These are phyloP conservation scores for Hypomontagnella submonticulosa DNA, from an alignment of 495 filamentous ascomycete species.

Conservation along the genomic window DNA sequence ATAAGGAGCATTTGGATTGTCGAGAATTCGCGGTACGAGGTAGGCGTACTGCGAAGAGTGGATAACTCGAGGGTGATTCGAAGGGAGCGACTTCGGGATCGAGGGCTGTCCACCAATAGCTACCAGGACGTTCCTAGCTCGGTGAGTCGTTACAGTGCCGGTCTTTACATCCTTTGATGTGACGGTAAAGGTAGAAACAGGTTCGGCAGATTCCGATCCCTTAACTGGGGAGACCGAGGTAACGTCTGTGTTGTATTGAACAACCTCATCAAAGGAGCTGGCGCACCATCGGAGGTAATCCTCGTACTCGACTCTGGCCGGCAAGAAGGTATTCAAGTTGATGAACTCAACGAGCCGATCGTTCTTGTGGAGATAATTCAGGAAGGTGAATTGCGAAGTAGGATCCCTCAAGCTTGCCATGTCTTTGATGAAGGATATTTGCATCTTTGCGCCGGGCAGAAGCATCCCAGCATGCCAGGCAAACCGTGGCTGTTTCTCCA, in stretches of 20 bases:
- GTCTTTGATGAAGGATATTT: slow-evolving; percentile 98
- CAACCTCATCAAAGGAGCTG: slow-evolving; percentile 78
- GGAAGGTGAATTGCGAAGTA: slow-evolving; percentile 90
- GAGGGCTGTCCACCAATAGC: slow-evolving; percentile 84
- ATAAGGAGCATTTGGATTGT: slow-evolving; percentile 66
- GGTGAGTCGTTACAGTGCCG: slow-evolving; percentile 49
- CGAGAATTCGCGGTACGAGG: slow-evolving; percentile 67
- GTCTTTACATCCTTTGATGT: slow-evolving; percentile 52
- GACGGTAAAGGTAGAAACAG: slow-evolving; percentile 62
- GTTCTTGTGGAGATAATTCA: slow-evolving; percentile 89
- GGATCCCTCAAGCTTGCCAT: slow-evolving; percentile 89
- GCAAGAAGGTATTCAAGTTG: slow-evolving; percentile 89
- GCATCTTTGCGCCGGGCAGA: slow-evolving; percentile 92
- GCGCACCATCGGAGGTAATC: slow-evolving; percentile 97
- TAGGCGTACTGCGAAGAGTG: slow-evolving; percentile 92
- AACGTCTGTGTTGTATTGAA: slow-evolving; percentile 82
- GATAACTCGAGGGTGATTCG: slow-evolving; percentile 72
- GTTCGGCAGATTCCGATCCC: slow-evolving; percentile 51
- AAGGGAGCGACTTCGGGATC: slow-evolving; percentile 74
- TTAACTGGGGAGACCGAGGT: slow-evolving; percentile 63
- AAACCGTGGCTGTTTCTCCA: slow-evolving; percentile 86
- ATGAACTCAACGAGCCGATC: slow-evolving; percentile 85
- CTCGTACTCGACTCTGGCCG: slow-evolving; percentile 88
- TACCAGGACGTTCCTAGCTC: slow-evolving; percentile 83
- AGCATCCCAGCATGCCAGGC: slow-evolving; percentile 97